These are phyloP conservation scores for Conringia planisiliqua DNA, from an alignment of 345 rosid species.

Conservation along the genomic window DNA sequence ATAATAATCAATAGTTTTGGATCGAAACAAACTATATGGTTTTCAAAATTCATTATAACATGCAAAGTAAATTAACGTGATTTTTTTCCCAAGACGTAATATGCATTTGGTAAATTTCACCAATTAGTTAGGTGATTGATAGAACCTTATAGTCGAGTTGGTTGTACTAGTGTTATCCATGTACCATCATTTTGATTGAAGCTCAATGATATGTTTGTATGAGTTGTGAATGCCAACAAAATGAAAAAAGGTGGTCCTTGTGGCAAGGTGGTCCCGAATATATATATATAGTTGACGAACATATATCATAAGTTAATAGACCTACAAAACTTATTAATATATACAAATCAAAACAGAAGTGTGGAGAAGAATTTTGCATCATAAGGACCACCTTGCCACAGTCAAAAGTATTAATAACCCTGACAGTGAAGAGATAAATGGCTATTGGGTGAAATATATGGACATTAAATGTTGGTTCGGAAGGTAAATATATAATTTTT, in stretches of 20 bases:
- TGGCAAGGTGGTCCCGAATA: conserved; percentile 10
- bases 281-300: background rate
- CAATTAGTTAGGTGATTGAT: background rate
- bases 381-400: too few relatives aligned
- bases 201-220: background rate
- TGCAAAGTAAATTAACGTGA: background rate
- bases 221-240: conserved; percentile 4
- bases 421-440: background rate
- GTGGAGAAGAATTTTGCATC: background rate
- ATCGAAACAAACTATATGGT: background rate
- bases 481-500: background rate
- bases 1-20: background rate
- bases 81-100: background rate
- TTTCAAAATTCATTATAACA: background rate
- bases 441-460: conserved; percentile 1
- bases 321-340: background rate
- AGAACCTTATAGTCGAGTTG: background rate
- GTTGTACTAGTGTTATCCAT: background rate
- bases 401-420: background rate
- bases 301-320: background rate
- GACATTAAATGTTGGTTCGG: background rate
- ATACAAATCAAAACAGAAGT: background rate
- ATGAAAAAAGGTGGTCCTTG: background rate
- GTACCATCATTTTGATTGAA: background rate
- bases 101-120: background rate